Evolutionary conservation across 176 grass and related monocot genomes (phyloP).

Genomic region (Hyparrhenia diplandra): DNA sequence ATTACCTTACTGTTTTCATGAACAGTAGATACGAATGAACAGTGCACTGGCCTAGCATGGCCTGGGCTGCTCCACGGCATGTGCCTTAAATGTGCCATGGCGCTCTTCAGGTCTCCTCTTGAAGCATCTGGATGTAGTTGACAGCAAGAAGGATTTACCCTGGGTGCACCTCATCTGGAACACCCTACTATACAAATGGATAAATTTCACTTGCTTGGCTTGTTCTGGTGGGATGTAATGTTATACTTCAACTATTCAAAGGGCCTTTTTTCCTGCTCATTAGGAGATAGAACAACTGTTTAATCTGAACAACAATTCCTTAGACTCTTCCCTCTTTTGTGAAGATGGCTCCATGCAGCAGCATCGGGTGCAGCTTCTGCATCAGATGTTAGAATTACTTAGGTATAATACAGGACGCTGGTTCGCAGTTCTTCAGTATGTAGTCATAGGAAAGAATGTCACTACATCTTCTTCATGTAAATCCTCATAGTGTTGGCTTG

Average conservation of each 20-base stretch:
- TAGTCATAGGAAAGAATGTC: neutral
- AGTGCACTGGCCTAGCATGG: neutral
- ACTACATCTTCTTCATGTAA: neutral
- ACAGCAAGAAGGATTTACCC: neutral
- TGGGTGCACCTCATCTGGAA: neutral
- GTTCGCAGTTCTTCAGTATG: neutral
- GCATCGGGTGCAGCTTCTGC: neutral
- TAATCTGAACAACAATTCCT: neutral
- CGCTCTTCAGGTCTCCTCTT: neutral
- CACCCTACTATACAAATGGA: neutral
- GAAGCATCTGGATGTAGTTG: neutral
- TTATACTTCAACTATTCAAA: neutral
- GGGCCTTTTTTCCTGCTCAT: neutral
- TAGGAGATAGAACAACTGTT: neutral
- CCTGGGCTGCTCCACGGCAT: neutral
- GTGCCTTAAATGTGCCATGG: too few species aligned
- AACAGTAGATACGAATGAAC: neutral
- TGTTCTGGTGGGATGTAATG: neutral
- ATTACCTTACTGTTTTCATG: neutral
- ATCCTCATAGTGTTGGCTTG: neutral
- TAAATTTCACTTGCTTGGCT: neutral
- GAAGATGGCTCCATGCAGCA: neutral
- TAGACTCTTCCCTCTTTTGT: neutral
- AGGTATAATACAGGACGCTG: neutral
- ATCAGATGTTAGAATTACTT: neutral